phyloP scores from a whole-genome alignment of 1,284 basidiomycete genomes.

The Sporisorium iseilematis-ciliati region DNA sequence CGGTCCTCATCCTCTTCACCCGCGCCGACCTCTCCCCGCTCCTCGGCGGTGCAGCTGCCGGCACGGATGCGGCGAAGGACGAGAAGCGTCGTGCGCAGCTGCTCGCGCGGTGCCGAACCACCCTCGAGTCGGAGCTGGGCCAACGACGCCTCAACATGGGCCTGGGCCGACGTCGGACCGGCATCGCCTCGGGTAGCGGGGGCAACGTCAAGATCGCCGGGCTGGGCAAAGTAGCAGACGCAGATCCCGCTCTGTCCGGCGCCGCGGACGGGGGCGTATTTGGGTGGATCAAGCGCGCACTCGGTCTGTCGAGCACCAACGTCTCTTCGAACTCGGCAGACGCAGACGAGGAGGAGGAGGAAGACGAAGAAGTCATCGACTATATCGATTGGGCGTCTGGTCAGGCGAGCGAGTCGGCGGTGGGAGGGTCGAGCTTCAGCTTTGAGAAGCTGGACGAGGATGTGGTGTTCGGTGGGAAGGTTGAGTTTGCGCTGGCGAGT shows the following conservation, averaged over 20 bases:
- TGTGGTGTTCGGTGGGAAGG: conserved; percentile 56
- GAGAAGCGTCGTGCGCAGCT: conserved; percentile 60
- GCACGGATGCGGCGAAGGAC: conserved; percentile 47
- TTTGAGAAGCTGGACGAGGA: conserved; percentile 57
- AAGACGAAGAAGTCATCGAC: conserved; percentile 56
- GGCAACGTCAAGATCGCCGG: conserved; percentile 61
- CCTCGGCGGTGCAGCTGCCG: conserved; percentile 46
- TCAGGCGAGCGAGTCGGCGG: conserved; percentile 14
- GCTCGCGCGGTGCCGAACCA: conserved; percentile 58
- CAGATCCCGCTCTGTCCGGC: conserved; percentile 6
- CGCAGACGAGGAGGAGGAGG: conserved; percentile 56
- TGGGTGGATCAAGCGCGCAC: conserved; percentile 48
- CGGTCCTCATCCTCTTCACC: conserved; percentile 63
- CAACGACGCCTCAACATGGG: conserved; percentile 59
- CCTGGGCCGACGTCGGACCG: conserved; percentile 26
- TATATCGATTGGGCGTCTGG: conserved; percentile 55
- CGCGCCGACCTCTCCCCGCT: conserved; percentile 65
- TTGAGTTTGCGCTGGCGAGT: conserved; percentile 51
- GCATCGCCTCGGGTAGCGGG: not conserved
- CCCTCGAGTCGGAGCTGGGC: conserved; percentile 58
- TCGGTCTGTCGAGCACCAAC: conserved; percentile 17
- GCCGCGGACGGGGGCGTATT: conserved; percentile 26
- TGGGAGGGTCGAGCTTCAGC: conserved; percentile 31
- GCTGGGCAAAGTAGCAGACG: conserved; percentile 55
- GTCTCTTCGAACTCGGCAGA: conserved; percentile 14